Base-by-base conservation (phyloP, 192 early-diverging fungal genomes). In the Coemansia sp. region DNA sequence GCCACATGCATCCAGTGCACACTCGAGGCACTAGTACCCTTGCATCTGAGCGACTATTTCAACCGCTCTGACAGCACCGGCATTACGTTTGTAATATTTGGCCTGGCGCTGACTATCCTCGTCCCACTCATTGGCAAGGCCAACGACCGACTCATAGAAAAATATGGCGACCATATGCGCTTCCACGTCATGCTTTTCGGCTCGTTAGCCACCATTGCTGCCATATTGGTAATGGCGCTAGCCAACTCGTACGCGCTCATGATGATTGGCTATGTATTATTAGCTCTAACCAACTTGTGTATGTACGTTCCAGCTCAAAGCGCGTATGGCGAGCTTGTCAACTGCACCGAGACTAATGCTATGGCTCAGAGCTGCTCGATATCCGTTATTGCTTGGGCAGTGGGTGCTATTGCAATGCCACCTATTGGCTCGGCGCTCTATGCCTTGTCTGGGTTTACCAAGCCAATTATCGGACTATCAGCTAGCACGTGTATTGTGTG, bases 261-360 rank as follows among this genome's bases (percentile, higher is more conserved):
- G 72, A 79, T 79, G 72, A 41, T 61, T 11, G 77, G 72, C 10
- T 74, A 70, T 33, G 64, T 70, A 27, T 13, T 79, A 1, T 68
- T 74, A 16, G 77, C 77, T 2, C 52, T 74, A 2, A 34, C 68
- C 16, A 71, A 68, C 20, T 20, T 74, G n/a, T 74, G 68, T 61
- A 63, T 79, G 72, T 64, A 61, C 20, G 52, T 79, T 62, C 77
- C 77, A 2, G 64, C 71, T 0, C 72, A 74, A 16, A 79, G 77
- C 58, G 72, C 72, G 5, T 79, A 68, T 58, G 77, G 77, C 11
- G 77, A 79, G 31, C 67, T 74, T 74, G 65, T 73, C 5, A 79
- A 79, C 40, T 70, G 66, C 39, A 39, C 69, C 8, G 60, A 60
- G 33, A 12, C 47, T 2, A 50, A 74, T 44, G 70, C 69, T 12